Conservation (phyloP, 164 flowering plant species). For the Kalanchoe fedtschenkoi region DNA sequence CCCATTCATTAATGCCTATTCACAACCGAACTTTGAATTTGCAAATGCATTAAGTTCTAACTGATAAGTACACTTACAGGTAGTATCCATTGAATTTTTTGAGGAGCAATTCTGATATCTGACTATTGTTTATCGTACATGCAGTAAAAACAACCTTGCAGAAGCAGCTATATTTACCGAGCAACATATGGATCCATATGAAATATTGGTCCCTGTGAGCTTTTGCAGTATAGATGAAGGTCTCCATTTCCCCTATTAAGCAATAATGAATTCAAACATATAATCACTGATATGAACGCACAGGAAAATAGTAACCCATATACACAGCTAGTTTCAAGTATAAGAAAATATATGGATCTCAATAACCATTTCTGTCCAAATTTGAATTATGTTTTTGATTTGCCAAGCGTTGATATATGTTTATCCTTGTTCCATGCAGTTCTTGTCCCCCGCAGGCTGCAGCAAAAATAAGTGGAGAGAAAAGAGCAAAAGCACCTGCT, state of each 20-base stretch:
- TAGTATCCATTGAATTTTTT: background rate
- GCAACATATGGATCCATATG: constrained; percentile 35
- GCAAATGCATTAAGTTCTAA: background rate
- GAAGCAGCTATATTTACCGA: constrained; percentile 24
- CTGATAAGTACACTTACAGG: background rate
- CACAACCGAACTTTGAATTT: background rate
- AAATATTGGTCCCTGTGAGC: constrained; percentile 41
- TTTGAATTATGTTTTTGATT: background rate
- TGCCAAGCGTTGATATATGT: background rate
- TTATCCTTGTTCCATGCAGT: constrained; percentile 15
- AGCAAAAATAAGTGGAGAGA: constrained; percentile 8
- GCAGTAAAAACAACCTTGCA: constrained; percentile 46
- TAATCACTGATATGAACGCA: background rate
- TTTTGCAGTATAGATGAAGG: constrained; percentile 56
- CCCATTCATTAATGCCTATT: background rate
- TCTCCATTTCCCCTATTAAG: constrained; percentile 12
- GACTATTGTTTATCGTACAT: constrained; percentile 7
- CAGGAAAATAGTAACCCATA: no score
- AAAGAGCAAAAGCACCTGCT: background rate
- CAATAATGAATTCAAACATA: background rate
- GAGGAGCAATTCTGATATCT: background rate
- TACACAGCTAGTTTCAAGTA: no score
- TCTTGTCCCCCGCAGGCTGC: constrained; percentile 22
- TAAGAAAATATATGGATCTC: no score
- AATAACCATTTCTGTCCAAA: no score